phyloP scores from a whole-genome alignment of 495 filamentous ascomycete genomes.

The Lindgomyces ingoldianus region DNA sequence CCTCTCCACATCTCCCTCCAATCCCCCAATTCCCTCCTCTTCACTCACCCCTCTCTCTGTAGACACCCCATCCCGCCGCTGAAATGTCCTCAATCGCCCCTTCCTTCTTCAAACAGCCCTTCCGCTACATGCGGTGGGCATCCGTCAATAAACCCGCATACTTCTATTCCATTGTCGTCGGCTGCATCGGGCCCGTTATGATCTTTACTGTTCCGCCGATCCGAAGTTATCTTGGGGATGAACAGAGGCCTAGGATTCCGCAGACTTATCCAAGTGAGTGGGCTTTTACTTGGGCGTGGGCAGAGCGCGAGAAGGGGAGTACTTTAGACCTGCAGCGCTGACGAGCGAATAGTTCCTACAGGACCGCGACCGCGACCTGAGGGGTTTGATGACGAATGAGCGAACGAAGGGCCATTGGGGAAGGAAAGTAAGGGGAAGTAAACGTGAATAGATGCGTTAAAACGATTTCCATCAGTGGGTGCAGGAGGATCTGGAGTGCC shows the following conservation, averaged over 20 bases:
- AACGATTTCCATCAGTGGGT: too few relatives aligned
- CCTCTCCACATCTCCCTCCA: too few relatives aligned
- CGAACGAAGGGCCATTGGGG: not conserved
- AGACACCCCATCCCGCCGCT: not conserved
- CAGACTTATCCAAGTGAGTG: slow-evolving; percentile 84
- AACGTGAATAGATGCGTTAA: not conserved
- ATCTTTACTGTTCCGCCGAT: slow-evolving; percentile 69
- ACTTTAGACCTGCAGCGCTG: slow-evolving; percentile 12
- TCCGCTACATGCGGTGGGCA: slow-evolving; percentile 84
- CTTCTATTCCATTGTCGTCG: slow-evolving; percentile 80
- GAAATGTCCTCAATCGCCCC: slow-evolving; percentile 49
- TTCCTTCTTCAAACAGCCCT: slow-evolving; percentile 76
- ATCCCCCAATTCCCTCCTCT: too few relatives aligned
- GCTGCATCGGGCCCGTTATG: slow-evolving; percentile 66
- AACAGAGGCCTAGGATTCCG: slow-evolving; percentile 68
- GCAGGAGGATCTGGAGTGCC: too few relatives aligned
- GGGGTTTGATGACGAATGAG: slow-evolving; percentile 69
- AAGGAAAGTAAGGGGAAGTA: not conserved
- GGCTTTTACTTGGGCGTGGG: not conserved
- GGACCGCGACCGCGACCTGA: slow-evolving; percentile 69
- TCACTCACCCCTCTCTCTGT: too few relatives aligned
- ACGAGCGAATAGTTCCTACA: slow-evolving; percentile 63
- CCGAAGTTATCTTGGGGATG: slow-evolving; percentile 68
- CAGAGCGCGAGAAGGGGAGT: not conserved
- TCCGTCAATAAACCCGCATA: slow-evolving; percentile 81